Evolutionary conservation across 352 stramenopile species (phyloP).

Genomic region (Poterioochromonas sp.): DNA sequence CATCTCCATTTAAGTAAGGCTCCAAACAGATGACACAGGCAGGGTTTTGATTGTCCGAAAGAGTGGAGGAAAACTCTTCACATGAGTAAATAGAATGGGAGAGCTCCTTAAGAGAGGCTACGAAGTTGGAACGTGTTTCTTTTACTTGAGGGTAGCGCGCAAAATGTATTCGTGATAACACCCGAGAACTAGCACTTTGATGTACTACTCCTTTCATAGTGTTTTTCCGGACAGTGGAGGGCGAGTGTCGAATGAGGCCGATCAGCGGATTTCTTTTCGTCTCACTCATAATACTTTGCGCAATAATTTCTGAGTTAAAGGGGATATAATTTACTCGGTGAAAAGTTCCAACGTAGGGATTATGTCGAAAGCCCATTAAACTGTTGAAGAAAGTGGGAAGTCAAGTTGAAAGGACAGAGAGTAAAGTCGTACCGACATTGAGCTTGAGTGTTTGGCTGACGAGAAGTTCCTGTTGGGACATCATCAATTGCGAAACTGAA

Average conservation of each 20-base stretch:
- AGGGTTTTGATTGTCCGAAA: slow-evolving; percentile 35
- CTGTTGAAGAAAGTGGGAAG: too few relatives aligned
- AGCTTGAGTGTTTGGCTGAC: too few relatives aligned
- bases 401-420: too few relatives aligned
- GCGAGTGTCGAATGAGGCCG: slow-evolving; percentile 1
- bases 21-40: slow-evolving; percentile 75
- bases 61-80: neutral
- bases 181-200: neutral
- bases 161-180: neutral
- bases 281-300: neutral
- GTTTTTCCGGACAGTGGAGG: neutral
- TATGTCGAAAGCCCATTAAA: neutral
- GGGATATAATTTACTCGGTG: neutral
- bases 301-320: neutral
- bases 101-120: neutral
- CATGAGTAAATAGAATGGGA: neutral
- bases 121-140: neutral
- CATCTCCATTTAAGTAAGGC: slow-evolving; percentile 60
- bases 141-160: neutral
- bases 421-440: too few relatives aligned
- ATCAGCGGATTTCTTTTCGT: neutral
- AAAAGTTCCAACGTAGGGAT: slow-evolving; percentile 4
- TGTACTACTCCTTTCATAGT: neutral
- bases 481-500: too few relatives aligned
- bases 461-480: too few relatives aligned